Evolutionary conservation across 164 flowering plant genomes (phyloP), one percentile per base, ranked within the genome.

Genomic region (Sextonia rubra): DNA sequence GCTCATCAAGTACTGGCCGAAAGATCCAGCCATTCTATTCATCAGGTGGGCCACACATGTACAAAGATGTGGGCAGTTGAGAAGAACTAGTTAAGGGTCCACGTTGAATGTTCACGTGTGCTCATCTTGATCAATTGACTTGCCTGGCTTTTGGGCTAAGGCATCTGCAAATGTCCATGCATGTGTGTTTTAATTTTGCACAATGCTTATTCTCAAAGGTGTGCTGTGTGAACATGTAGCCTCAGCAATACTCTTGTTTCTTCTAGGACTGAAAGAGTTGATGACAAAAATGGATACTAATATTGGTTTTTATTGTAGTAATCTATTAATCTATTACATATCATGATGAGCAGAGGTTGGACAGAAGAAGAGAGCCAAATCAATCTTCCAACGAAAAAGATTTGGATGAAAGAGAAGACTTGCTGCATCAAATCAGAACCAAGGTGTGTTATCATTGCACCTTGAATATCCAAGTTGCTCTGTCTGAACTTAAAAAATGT

Each of bases 361-460:
- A 80, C 70, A 70, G 64, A 12, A 70, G 67, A 32, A 81, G 66
- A 68, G 85, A 83, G 75, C 72, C 71, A 60, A 76, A 67, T 71
- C 85, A 79, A 52, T 73, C 71, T 63, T 60, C 72, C 68, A 77
- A 80, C 47, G 76, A 69, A 7, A 79, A 73, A 76, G 84, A 29
- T 25, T 23, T 69, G 44, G 89, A 88, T 82, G 90, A 85, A 65
- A 83, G 79, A 77, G 91, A 84, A 44, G 88, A 87, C 68, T 86
- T 91, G 56, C 78, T 92, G 56, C 87, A 86, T 25, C 97, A 92
- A 77, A 94, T 94, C 65, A 84, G 97, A 84, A 73, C 85, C 70
- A 87, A 87, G 86, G 98, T 91, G 76, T 82, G 67, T 27, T 4
- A 15, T 18, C 14, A 15, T 12, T 20, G 3, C 6, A 52, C 4